Evolutionary conservation across 805 yeast genomes (phyloP), one percentile per base, ranked within the genome.

Genomic region (Starmerella apicola): DNA sequence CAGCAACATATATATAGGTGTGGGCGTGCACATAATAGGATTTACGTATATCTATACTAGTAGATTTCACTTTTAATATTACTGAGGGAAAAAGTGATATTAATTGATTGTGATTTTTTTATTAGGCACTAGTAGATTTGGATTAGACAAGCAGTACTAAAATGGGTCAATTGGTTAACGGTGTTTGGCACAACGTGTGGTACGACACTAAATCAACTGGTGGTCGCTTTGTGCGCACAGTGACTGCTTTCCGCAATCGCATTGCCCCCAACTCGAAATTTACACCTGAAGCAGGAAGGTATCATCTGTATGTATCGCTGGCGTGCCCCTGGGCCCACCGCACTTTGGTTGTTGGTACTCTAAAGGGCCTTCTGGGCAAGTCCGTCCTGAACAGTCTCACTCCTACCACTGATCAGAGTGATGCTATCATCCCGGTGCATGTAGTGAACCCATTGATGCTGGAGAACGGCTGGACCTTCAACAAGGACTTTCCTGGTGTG

Each of bases 301-400:
- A 88, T 57, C 94, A 86, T 61, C 68, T 85, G 40, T 86, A 81
- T 52, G 94, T 84, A 9, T 79, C 91, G 1, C 66, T 69, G 36
- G 95, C 95, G 2, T 88, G 98, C 61, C 97, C 98, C 3, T 88
- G 96, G 86, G 96, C 96, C 1, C 94, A 83, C 56, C 70, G 97
- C 46, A 74, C 86, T 0, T 65, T 86, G 43, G 78, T 84, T 38
- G 68, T 78, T 3, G 64, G 95, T 39, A 60, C 70, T 10, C 64
- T 88, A 46, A 84, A 85, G 63, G 94, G 95, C 1, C 59, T 80
- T 36, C 23, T 44, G 7, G 47, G 47, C 15, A 7, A 31, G 5
- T 15, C 17, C 26, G 25, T 24, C 19, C 27, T 18, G 22, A 41
- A 27, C 36, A 29, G 31, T 8, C 32, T 41, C 16, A 16, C 43